A percentile compares a stretch with the other conserved stretches of the same genome.
These are phyloP conservation scores for Colletotrichum siamense DNA, from an alignment of 2,329 filamentous ascomycete genomes.

Conservation along the genomic window DNA sequence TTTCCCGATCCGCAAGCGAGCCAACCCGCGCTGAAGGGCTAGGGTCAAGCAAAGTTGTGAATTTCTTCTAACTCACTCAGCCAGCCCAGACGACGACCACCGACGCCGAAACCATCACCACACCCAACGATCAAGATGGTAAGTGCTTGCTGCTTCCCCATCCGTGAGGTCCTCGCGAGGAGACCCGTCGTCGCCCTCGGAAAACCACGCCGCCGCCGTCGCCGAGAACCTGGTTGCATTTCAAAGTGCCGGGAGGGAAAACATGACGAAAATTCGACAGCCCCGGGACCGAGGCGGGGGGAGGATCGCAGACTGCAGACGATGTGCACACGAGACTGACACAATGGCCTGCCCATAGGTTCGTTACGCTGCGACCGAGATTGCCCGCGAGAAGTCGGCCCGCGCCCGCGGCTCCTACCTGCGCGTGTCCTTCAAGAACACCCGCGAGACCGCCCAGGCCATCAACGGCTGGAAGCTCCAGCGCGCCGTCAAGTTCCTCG, in stretches of 20 bases:
- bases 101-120: conserved; percentile 60
- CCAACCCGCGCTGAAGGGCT: conserved; percentile 37
- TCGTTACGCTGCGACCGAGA: conserved; percentile 94
- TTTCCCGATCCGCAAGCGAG: conserved; percentile 50
- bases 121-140: conserved; percentile 64
- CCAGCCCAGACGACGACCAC: conserved; percentile 33
- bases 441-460: conserved; percentile 97
- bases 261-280: not conserved
- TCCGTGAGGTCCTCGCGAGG: conserved; percentile 1
- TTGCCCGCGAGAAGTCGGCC: conserved; percentile 90
- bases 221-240: not conserved
- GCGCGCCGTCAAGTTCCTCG: conserved; percentile 94
- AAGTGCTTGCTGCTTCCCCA: conserved; percentile 37
- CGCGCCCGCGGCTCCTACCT: conserved; percentile 98
- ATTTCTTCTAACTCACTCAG: conserved; percentile 43
- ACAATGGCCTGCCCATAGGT: conserved; percentile 60
- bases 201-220: not conserved
- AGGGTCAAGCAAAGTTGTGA: conserved; percentile 51
- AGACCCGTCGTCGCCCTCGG: not conserved
- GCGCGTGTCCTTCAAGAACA: conserved; percentile 99
- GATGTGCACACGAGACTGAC: conserved; percentile 19
- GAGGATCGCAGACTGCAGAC: not conserved
- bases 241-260: not conserved
- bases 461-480: conserved; percentile 99
- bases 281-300: not conserved